Percentiles rank a stretch among this genome's conserved stretches.
These are phyloP conservation scores for Leishmania turanica DNA, from an alignment of 208 protist genomes.

Conservation along the genomic window DNA sequence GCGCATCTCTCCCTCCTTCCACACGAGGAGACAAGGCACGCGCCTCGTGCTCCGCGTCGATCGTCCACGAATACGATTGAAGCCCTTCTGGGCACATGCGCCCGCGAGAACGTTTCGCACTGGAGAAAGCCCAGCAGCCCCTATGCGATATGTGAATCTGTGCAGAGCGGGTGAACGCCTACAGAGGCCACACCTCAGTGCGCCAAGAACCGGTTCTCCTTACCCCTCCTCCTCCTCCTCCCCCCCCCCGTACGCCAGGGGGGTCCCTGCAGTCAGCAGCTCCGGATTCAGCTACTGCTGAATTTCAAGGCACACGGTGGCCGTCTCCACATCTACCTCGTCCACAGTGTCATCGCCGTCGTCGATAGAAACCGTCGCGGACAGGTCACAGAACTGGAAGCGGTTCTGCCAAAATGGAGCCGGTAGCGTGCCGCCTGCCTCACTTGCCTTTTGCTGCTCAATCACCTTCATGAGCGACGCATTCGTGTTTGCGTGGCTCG, in stretches of 20 bases:
- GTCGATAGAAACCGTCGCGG: slow-evolving; percentile 67
- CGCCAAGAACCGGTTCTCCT: not conserved
- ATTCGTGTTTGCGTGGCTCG: slow-evolving; percentile 76
- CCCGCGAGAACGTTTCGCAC: not conserved
- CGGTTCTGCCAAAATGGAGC: slow-evolving; percentile 81
- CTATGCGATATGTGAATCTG: not conserved
- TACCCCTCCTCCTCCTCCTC: not conserved
- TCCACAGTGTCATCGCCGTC: slow-evolving; percentile 79
- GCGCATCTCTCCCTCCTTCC: not conserved
- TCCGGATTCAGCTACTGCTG: slow-evolving; percentile 16
- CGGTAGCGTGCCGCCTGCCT: slow-evolving; percentile 49
- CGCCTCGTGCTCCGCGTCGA: not conserved
- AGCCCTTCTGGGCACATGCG: not conserved
- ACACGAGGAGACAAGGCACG: not conserved
- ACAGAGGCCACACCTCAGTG: not conserved
- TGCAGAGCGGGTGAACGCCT: not conserved
- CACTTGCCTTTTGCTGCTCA: slow-evolving; percentile 73
- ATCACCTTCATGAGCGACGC: slow-evolving; percentile 79
- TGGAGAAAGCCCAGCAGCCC: not conserved
- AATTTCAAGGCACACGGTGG: slow-evolving; percentile 70
- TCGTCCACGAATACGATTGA: not conserved
- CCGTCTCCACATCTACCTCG: slow-evolving; percentile 85
- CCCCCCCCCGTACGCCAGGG: too few relatives aligned
- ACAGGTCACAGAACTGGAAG: slow-evolving; percentile 78
- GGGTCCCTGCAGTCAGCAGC: not conserved